Evolutionary conservation across 768 basidiomycete species (phyloP).

Genomic region (Trametes meyenii): DNA sequence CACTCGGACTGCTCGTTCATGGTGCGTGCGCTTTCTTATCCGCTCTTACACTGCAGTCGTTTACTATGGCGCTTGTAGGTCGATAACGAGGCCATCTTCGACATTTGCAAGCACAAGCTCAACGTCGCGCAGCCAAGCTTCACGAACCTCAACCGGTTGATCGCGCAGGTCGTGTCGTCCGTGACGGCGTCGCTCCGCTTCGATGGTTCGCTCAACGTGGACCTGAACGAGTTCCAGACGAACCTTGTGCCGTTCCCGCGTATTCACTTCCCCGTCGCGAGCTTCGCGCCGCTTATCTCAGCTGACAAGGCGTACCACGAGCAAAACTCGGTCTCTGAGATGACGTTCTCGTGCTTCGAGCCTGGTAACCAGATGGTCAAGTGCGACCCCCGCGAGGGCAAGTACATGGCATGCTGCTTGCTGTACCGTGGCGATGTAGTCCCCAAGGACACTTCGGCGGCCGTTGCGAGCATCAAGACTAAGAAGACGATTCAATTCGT

Average conservation of each 20-base stretch:
- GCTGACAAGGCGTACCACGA: slow-evolving; percentile 95
- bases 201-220: slow-evolving; percentile 96
- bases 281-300: slow-evolving; percentile 94
- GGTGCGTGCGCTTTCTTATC: too few species aligned
- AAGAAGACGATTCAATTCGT: slow-evolving; percentile 98
- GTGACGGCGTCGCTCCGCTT: slow-evolving; percentile 97
- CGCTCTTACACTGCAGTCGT: too few species aligned
- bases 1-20: slow-evolving; percentile 99
- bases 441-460: slow-evolving; percentile 93
- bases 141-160: slow-evolving; percentile 92
- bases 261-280: slow-evolving; percentile 98
- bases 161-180: slow-evolving; percentile 98
- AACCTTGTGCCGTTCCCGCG: slow-evolving; percentile 98
- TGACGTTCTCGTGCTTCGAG: slow-evolving; percentile 99
- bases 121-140: slow-evolving; percentile 85
- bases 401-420: slow-evolving; percentile 96
- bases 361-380: slow-evolving; percentile 95
- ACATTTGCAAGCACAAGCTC: slow-evolving; percentile 97
- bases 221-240: slow-evolving; percentile 98
- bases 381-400: slow-evolving; percentile 96
- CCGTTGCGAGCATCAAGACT: slow-evolving; percentile 93
- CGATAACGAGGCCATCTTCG: slow-evolving; percentile 99
- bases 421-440: slow-evolving; percentile 97
- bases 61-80: slow-evolving; percentile 53
- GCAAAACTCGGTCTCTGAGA: slow-evolving; percentile 95